Percentiles rank a stretch among this genome's conserved stretches.
phyloP scores from a whole-genome alignment of 345 rosid species.

The Rubroshorea leprosula region DNA sequence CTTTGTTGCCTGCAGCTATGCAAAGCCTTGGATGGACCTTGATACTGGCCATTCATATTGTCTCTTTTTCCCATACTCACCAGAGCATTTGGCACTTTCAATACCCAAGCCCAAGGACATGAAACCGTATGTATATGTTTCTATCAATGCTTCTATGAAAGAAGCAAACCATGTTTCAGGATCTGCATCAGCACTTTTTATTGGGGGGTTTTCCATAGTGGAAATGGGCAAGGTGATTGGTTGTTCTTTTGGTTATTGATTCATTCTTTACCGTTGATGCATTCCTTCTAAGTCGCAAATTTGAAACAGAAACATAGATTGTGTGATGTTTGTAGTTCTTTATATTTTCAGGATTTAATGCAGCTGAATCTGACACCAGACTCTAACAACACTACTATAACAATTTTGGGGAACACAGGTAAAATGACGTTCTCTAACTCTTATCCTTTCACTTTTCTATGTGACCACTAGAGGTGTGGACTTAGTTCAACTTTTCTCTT shows the following conservation, averaged over 20 bases:
- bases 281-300: background rate
- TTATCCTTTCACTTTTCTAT: background rate
- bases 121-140: constrained; percentile 53
- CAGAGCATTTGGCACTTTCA: constrained; percentile 75
- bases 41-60: constrained; percentile 51
- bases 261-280: background rate
- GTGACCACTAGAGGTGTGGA: no score
- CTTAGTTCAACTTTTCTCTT: no score
- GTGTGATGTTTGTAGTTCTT: background rate
- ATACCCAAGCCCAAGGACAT: constrained; percentile 42
- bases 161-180: constrained; percentile 56
- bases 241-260: constrained; percentile 3
- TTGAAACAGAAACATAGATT: background rate
- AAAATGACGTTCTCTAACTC: constrained; percentile 4
- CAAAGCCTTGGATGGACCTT: constrained; percentile 68
- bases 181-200: constrained; percentile 75
- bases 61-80: constrained; percentile 84
- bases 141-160: constrained; percentile 50
- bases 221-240: constrained; percentile 58
- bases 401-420: constrained; percentile 82
- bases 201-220: constrained; percentile 80
- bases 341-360: constrained; percentile 35
- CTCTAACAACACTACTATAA: constrained; percentile 52
- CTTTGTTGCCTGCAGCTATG: constrained; percentile 61
- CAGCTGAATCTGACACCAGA: constrained; percentile 62